phyloP scores from a whole-genome alignment of 164 flowering plant species.

The Akebia trifoliata region DNA sequence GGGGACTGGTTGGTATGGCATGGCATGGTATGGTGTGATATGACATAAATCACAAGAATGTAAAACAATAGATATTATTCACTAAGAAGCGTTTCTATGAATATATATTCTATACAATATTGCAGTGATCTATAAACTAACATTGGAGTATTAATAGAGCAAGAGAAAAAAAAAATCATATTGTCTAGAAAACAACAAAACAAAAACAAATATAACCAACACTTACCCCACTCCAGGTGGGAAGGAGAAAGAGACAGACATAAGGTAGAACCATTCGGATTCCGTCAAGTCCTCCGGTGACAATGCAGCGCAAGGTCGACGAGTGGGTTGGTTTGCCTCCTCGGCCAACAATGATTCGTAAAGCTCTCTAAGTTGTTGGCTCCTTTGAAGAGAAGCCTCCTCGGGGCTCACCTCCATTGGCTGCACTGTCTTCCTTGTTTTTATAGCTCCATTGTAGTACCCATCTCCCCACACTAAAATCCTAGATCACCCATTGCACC shows the following conservation, averaged over 20 bases:
- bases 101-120: no score
- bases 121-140: no score
- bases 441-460: conserved; percentile 93
- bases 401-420: conserved; percentile 85
- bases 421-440: conserved; percentile 91
- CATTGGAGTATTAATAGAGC: not conserved
- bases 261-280: conserved; percentile 94
- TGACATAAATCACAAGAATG: no score
- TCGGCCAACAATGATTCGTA: conserved; percentile 77
- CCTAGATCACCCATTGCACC: conserved; percentile 31
- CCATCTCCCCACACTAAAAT: conserved; percentile 86
- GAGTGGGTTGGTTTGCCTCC: conserved; percentile 57
- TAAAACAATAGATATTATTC: no score
- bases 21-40: no score
- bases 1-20: conserved; percentile 2
- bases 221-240: conserved; percentile 80
- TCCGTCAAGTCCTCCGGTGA: conserved; percentile 97
- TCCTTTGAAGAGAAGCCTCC: conserved; percentile 78
- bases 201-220: not conserved
- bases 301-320: conserved; percentile 75
- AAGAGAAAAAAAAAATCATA: not conserved
- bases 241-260: conserved; percentile 95
- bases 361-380: conserved; percentile 87
- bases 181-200: not conserved
- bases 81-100: no score